Base-by-base conservation (phyloP, 768 basidiomycete genomes). In the Mycena belliarum region DNA sequence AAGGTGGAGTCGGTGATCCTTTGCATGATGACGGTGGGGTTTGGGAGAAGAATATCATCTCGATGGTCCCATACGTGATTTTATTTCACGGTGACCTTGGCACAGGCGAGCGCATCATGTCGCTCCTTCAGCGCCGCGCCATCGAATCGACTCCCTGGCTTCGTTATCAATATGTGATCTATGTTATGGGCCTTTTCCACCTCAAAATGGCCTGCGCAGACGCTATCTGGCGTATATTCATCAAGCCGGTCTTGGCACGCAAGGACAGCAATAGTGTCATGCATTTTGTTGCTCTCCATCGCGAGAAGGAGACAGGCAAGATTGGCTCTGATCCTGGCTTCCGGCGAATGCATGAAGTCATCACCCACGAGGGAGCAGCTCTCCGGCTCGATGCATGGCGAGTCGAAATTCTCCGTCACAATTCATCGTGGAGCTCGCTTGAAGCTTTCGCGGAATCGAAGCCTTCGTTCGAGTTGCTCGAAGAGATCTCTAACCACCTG, bases 141-240 rank as follows among this genome's bases (percentile, higher is more conserved):
- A 63, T 66, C 24, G 68, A 69, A 51, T n/a, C 38, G 9, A 66
- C 47, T 16, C 57, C 63, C n/a, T 60, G 56, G 57, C 24, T 42
- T 10, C 56, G 66, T 6, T 52, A 67, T 28, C 65, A 68, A 48
- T 65, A 26, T 51, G 51, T 68, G 1, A 45, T 67, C 18, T 68
- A 60, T 45, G 48, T 69, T 3, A 57, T 58, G 15, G 70, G 70
- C 2, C 54, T 69, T 9, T 71, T 72, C 43, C 70, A 72, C 44
- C 37, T 66, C 23, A 67, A 70, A 51, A 70, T 72, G 70, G 70
- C 70, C 3, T 55, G 53, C 57, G 67, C 60, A 0, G 68, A 70
- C 28, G 61, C 66, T 4, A 37, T 69, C 14, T 69, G 66, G 64
- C 47, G 63, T 8, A 68, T 65, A 15, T 63, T 60, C 23, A 63